Percentiles rank a stretch among this genome's conserved stretches.
These are phyloP conservation scores for Dillenia turbinata DNA, from an alignment of 164 flowering plant species.

Conservation along the genomic window DNA sequence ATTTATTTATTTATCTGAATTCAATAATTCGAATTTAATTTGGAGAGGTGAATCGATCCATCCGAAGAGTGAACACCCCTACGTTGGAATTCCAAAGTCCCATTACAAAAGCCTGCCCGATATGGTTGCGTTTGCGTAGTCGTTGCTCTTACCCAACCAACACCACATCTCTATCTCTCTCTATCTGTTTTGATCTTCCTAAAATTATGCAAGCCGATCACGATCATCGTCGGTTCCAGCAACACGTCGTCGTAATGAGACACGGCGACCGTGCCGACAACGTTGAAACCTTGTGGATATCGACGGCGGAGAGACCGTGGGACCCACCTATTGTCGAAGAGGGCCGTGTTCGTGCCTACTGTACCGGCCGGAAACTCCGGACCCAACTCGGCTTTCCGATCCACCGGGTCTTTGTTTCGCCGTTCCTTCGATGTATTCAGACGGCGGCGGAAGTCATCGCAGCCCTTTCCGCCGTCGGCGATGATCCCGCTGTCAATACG, in stretches of 20 bases:
- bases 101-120: no score
- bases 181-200: no score
- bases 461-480: conserved; percentile 47
- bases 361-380: conserved; percentile 44
- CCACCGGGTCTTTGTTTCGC: conserved; percentile 74
- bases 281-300: conserved; percentile 55
- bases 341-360: conserved; percentile 56
- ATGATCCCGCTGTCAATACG: conserved; percentile 13
- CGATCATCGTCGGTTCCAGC: conserved; percentile 8
- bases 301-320: conserved; percentile 62
- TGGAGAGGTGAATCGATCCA: no score
- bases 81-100: no score
- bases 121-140: no score
- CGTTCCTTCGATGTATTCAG: conserved; percentile 74
- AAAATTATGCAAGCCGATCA: no score
- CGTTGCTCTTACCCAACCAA: no score
- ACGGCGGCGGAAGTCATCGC: conserved; percentile 61
- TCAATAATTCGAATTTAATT: no score
- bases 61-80: no score
- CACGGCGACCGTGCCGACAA: conserved; percentile 88
- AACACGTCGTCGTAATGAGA: conserved; percentile 80
- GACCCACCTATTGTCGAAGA: conserved; percentile 63
- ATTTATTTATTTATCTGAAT: no score
- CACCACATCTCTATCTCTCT: no score
- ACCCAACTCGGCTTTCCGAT: conserved; percentile 36